Evolutionary conservation across 176 grass and related monocot genomes (phyloP).

Genomic region (Cenchrus americanus): DNA sequence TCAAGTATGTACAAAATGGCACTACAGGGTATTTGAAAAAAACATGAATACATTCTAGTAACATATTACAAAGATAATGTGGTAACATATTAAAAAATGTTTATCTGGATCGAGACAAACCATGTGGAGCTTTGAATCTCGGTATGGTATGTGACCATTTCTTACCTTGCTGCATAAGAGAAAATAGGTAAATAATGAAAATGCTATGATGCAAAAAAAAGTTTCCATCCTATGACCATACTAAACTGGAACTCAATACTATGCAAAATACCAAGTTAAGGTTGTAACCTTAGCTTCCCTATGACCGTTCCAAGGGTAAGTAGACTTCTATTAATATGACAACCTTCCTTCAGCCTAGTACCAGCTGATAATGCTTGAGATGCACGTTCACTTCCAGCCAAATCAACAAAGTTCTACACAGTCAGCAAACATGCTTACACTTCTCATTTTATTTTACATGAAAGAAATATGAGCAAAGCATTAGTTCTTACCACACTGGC

Average conservation of each 20-base stretch:
- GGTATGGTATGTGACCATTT: slow-evolving; percentile 84
- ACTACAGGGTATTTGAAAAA: too few relatives aligned
- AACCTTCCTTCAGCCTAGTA: slow-evolving; percentile 92
- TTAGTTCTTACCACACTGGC: slow-evolving; percentile 76
- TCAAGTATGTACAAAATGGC: too few relatives aligned
- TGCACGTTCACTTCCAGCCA: slow-evolving; percentile 86
- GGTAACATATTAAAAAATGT: too few relatives aligned
- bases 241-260: slow-evolving; percentile 19
- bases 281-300: slow-evolving; percentile 78
- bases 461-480: slow-evolving; percentile 23
- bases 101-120: too few relatives aligned
- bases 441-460: neutral
- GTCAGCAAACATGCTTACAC: slow-evolving; percentile 25
- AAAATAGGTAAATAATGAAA: slow-evolving; percentile 38
- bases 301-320: slow-evolving; percentile 88
- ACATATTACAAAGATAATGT: too few relatives aligned
- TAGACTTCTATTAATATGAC: slow-evolving; percentile 92
- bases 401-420: slow-evolving; percentile 91
- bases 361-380: slow-evolving; percentile 84
- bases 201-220: neutral
- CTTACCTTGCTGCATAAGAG: slow-evolving; percentile 75
- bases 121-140: slow-evolving; percentile 95
- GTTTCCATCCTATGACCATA: neutral
- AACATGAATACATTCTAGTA: too few relatives aligned
- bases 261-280: slow-evolving; percentile 17